These are phyloP conservation scores for Beauveria varroae DNA, from an alignment of 2,329 filamentous ascomycete species.

Conservation along the genomic window DNA sequence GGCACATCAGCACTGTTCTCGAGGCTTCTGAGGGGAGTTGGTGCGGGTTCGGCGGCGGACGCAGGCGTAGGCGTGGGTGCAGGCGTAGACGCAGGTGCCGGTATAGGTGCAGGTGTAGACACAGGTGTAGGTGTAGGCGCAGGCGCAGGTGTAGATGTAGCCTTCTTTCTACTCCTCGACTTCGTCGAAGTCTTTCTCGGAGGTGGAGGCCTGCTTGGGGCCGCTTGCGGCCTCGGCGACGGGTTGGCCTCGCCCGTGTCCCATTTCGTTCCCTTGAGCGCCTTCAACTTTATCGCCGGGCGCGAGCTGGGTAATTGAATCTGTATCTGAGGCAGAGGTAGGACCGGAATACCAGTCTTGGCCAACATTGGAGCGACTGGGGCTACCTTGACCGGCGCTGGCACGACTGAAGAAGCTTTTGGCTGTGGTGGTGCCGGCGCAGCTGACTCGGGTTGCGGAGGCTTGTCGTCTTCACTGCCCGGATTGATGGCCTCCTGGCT, in stretches of 20 bases:
- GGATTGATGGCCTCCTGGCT: neutral
- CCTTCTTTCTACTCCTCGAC: constrained; percentile 8
- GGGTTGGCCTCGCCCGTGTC: constrained; percentile 23
- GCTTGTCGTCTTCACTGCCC: constrained; percentile 3
- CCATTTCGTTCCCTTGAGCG: constrained; percentile 31
- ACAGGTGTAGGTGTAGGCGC: neutral
- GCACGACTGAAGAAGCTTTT: neutral
- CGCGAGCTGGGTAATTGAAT: constrained; percentile 11
- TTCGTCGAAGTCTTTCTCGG: constrained; percentile 10
- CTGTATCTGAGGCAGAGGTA: constrained; percentile 10
- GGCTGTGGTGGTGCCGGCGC: too few species aligned
- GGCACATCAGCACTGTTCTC: constrained; percentile 5
- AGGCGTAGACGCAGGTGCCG: too few species aligned
- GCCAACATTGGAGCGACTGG: constrained; percentile 5
- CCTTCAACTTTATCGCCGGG: constrained; percentile 30
- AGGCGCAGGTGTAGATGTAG: neutral
- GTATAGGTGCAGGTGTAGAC: too few species aligned
- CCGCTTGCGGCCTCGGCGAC: constrained; percentile 12
- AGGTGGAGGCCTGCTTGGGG: constrained; percentile 18
- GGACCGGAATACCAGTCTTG: neutral
- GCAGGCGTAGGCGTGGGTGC: neutral
- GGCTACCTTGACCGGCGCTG: neutral
- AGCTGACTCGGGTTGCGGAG: neutral
- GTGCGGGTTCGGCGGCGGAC: neutral
- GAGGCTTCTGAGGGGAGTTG: neutral